Percentiles rank a stretch among this genome's conserved stretches.
phyloP scores from a whole-genome alignment of 805 yeast genomes.

The Middelhovenomyces tepae region DNA sequence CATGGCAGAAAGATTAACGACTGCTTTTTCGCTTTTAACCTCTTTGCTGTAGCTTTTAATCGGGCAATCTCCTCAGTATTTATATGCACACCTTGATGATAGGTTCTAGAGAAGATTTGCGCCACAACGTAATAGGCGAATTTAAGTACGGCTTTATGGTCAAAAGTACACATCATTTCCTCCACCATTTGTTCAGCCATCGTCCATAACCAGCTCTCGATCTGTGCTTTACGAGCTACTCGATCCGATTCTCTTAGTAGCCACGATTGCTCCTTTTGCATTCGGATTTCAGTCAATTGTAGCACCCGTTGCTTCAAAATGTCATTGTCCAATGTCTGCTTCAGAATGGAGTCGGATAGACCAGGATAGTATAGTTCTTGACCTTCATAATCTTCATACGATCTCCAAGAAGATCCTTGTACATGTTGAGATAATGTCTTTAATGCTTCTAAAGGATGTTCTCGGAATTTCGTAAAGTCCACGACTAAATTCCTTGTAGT shows the following conservation, averaged over 20 bases:
- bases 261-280: conserved; percentile 23
- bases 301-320: conserved; percentile 23
- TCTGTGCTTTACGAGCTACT: conserved; percentile 19
- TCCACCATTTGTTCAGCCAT: conserved; percentile 24
- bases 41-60: conserved; percentile 26
- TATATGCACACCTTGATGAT: conserved; percentile 36
- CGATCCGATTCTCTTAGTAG: conserved; percentile 18
- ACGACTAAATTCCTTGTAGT: conserved; percentile 24
- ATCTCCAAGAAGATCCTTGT: conserved; percentile 30
- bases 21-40: conserved; percentile 27
- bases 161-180: conserved; percentile 29
- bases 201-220: conserved; percentile 24
- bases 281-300: conserved; percentile 24
- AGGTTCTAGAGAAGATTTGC: conserved; percentile 31
- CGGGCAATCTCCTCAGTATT: conserved; percentile 26
- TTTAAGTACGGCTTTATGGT: conserved; percentile 23
- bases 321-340: conserved; percentile 24
- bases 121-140: conserved; percentile 29
- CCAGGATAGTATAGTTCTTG: conserved; percentile 26
- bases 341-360: conserved; percentile 22
- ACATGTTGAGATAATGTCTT: conserved; percentile 24
- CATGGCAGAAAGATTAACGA: conserved; percentile 44
- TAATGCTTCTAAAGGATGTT: conserved; percentile 27
- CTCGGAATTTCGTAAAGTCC: conserved; percentile 29
- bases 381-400: conserved; percentile 31